Evolutionary conservation across 169 alveolate genomes (phyloP).

Genomic region (Perkinsus marinus): DNA sequence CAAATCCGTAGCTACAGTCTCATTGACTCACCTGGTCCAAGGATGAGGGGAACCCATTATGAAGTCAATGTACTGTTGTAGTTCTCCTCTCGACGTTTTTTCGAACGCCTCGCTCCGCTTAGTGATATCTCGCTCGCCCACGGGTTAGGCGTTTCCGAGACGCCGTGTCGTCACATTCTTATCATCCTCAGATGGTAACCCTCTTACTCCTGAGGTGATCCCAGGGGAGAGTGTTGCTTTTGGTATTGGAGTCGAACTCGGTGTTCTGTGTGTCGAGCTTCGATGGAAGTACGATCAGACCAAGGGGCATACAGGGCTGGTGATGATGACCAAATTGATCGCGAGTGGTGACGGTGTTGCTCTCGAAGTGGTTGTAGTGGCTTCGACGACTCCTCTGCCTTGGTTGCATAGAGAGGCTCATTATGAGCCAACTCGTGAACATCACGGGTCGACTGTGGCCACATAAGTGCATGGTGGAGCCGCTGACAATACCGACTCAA

Average conservation of each 20-base stretch:
- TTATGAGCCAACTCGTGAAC: background rate
- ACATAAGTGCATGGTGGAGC: background rate
- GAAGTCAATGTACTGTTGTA: too few relatives aligned
- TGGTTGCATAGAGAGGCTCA: background rate
- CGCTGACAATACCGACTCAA: background rate
- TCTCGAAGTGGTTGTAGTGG: background rate
- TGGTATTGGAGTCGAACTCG: background rate
- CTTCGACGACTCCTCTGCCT: background rate
- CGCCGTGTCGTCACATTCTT: background rate
- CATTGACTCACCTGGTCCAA: too few relatives aligned
- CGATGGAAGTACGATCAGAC: background rate
- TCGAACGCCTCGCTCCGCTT: background rate
- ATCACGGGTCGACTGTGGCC: background rate
- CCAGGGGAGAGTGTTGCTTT: background rate
- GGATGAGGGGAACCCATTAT: too few relatives aligned
- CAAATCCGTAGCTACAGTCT: too few relatives aligned
- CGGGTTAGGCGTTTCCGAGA: background rate
- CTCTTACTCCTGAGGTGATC: background rate
- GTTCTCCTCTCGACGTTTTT: too few relatives aligned
- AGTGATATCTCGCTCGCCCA: background rate
- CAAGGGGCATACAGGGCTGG: background rate
- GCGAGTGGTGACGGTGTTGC: background rate
- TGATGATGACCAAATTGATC: background rate
- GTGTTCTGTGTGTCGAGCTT: background rate
- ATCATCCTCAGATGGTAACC: background rate